Percentiles rank a stretch among this genome's conserved stretches.
Evolutionary conservation across 148 eudicot species (phyloP).

Genomic region (Mesembryanthemum crystallinum): DNA sequence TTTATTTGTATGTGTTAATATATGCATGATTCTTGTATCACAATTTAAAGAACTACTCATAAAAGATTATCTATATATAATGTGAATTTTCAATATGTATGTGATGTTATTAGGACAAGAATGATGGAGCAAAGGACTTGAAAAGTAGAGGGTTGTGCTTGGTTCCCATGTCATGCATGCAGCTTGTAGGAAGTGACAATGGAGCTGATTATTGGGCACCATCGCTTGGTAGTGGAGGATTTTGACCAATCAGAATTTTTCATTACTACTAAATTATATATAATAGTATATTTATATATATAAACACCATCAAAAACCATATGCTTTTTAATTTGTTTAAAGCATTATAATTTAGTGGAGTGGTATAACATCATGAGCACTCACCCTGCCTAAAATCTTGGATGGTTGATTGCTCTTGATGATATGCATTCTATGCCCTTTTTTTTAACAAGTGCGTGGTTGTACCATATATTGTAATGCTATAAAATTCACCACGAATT

Average conservation of each 20-base stretch:
- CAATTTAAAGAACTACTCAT: too few relatives aligned
- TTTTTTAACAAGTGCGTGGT: constrained; percentile 5
- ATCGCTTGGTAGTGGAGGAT: constrained; percentile 48
- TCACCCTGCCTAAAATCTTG: constrained; percentile 26
- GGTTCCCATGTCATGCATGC: constrained; percentile 67
- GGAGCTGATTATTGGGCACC: constrained; percentile 84
- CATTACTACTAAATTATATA: not conserved
- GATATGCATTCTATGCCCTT: constrained; percentile 16
- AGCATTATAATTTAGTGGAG: constrained; percentile 19
- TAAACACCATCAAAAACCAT: not conserved
- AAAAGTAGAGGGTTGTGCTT: constrained; percentile 71
- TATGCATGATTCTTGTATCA: too few relatives aligned
- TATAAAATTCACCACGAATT: not conserved
- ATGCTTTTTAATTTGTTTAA: constrained; percentile 16
- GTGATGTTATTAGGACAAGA: constrained; percentile 27
- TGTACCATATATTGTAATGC: not conserved
- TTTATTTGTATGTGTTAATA: too few relatives aligned
- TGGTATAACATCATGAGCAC: constrained; percentile 53
- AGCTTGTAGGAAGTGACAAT: constrained; percentile 55
- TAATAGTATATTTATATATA: constrained; percentile 1
- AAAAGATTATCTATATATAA: too few relatives aligned
- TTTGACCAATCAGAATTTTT: constrained; percentile 22
- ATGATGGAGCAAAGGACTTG: constrained; percentile 48
- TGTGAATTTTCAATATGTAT: not conserved
- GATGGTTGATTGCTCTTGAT: constrained; percentile 51